Evolutionary conservation across 164 flowering plant species (phyloP).

Genomic region (Berberis thunbergii): DNA sequence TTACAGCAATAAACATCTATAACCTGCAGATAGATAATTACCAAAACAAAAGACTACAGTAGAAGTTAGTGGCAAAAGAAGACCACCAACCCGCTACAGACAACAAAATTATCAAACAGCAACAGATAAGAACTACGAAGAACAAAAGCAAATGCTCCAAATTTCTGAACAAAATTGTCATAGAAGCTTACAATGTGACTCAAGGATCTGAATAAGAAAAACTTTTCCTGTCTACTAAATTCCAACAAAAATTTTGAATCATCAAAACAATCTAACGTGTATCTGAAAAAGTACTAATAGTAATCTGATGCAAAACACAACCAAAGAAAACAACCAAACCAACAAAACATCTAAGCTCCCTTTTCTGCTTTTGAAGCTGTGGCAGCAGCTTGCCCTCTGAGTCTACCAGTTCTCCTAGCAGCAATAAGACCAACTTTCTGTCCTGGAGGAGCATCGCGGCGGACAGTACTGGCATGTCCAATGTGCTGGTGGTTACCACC

Average conservation of each 20-base stretch:
- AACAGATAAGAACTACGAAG: too few relatives aligned
- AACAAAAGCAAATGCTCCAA: too few relatives aligned
- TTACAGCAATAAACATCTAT: too few relatives aligned
- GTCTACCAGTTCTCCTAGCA: constrained; percentile 7
- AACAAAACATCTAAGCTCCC: not conserved
- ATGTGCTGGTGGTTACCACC: constrained; percentile 8
- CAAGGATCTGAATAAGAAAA: too few relatives aligned
- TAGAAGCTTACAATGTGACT: too few relatives aligned
- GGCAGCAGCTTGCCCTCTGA: constrained; percentile 7
- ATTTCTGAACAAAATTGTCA: too few relatives aligned
- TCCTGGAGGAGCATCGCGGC: constrained; percentile 4
- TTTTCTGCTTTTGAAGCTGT: not conserved
- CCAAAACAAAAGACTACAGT: too few relatives aligned
- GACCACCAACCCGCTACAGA: too few relatives aligned
- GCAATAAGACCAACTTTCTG: constrained; percentile 9
- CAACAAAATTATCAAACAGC: too few relatives aligned
- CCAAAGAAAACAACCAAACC: too few relatives aligned
- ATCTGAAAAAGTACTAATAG: not conserved
- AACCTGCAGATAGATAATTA: too few relatives aligned
- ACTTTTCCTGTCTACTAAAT: not conserved
- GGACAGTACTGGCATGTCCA: constrained; percentile 5
- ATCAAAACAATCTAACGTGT: not conserved
- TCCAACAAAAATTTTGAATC: not conserved
- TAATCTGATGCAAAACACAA: not conserved
- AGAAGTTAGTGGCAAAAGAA: too few relatives aligned